A percentile compares a stretch with the other conserved stretches of the same genome.
phyloP scores from a whole-genome alignment of 176 grass and related monocot genomes.

The Themeda triandra region DNA sequence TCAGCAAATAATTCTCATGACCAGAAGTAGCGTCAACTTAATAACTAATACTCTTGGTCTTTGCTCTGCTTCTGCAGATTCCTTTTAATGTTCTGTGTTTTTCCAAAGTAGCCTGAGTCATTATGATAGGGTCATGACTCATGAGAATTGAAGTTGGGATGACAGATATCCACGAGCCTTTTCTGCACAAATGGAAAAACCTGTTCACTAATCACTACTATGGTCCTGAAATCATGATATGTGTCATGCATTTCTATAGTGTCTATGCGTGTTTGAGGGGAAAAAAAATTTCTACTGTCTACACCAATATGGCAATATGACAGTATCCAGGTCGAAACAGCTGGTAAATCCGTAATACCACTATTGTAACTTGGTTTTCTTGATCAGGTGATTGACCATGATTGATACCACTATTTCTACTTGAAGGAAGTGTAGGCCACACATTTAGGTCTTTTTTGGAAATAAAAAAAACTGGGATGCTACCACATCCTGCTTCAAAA shows the following conservation, averaged over 20 bases:
- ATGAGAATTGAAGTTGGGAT: conserved; percentile 22
- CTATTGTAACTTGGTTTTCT: not conserved
- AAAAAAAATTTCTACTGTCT: not conserved
- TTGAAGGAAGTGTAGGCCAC: conserved; percentile 13
- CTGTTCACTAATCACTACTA: not conserved
- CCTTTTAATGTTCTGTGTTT: not conserved
- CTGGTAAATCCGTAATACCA: conserved; percentile 2
- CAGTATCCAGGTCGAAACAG: not conserved
- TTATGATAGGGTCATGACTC: not conserved
- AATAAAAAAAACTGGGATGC: not conserved
- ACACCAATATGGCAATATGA: conserved; percentile 7
- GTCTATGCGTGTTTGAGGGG: not conserved
- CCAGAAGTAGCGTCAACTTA: not conserved
- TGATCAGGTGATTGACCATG: conserved; percentile 19
- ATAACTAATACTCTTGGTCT: not conserved
- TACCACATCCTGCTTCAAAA: not conserved
- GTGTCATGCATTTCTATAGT: not conserved
- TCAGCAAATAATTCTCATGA: not conserved
- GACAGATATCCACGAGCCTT: conserved; percentile 36
- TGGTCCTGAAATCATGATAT: conserved; percentile 14
- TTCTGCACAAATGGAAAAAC: conserved; percentile 14
- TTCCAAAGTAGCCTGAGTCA: not conserved
- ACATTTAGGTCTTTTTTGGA: not conserved
- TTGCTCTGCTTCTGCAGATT: not conserved
- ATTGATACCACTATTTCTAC: not conserved